Conservation (phyloP, 768 basidiomycete genomes). For the Suillus cothurnatus region DNA sequence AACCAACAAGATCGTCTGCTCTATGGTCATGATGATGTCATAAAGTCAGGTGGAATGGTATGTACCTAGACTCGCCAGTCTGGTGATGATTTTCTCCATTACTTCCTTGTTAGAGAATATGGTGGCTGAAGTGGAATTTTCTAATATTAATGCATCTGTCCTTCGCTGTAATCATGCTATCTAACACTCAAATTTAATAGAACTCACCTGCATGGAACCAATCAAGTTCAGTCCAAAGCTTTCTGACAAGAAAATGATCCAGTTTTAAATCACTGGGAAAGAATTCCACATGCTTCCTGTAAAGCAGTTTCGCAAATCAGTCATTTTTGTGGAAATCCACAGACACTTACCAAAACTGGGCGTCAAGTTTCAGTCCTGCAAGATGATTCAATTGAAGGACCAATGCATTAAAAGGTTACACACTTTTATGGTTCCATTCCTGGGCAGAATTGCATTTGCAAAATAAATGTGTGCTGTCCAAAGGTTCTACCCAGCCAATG, state of each 20-base stretch:
- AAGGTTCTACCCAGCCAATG: background rate
- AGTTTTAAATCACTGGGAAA: background rate
- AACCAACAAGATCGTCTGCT: background rate
- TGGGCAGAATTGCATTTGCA: background rate
- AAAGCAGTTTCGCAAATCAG: background rate
- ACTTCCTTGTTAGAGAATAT: background rate
- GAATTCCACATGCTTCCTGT: conserved; percentile 1
- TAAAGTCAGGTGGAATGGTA: background rate
- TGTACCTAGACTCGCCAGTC: background rate
- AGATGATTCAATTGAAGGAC: background rate
- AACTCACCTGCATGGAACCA: background rate
- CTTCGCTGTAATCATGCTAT: background rate
- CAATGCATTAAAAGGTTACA: background rate
- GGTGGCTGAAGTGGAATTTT: background rate
- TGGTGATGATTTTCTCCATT: background rate
- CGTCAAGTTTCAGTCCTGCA: conserved; percentile 3
- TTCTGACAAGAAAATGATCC: background rate
- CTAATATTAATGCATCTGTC: background rate
- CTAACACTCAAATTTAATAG: fast-evolving
- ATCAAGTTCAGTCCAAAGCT: background rate
- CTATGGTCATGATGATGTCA: background rate
- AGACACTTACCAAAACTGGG: background rate
- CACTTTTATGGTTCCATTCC: background rate
- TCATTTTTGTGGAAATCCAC: background rate
- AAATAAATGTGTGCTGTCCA: background rate